These are phyloP conservation scores for Tolypocladium ovalisporum DNA, from an alignment of 2,329 filamentous ascomycete genomes.

Conservation along the genomic window DNA sequence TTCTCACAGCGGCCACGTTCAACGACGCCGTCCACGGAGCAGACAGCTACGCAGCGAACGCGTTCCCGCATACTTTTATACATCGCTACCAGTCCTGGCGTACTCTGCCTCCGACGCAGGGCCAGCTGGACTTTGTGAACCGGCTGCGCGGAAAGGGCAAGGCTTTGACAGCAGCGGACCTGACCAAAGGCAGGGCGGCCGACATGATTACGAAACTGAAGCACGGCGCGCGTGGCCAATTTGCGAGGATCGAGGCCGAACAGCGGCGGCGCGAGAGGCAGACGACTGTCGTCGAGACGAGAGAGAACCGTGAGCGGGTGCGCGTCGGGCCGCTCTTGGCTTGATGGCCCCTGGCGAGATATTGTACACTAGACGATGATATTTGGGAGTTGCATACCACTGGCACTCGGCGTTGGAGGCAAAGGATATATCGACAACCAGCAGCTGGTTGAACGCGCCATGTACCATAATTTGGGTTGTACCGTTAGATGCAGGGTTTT, in stretches of 20 bases:
- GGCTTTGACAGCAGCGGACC: conserved; percentile 38
- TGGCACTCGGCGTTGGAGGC: neutral
- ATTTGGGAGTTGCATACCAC: neutral
- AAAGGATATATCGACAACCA: neutral
- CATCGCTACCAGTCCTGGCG: conserved; percentile 60
- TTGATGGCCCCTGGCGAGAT: conserved; percentile 4
- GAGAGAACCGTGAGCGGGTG: conserved; percentile 38
- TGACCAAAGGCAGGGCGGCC: conserved; percentile 70
- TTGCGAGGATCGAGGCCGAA: conserved; percentile 37
- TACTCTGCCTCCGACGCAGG: conserved; percentile 47
- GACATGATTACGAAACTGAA: conserved; percentile 92
- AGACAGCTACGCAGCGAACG: conserved; percentile 64
- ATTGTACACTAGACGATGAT: neutral
- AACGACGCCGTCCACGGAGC: conserved; percentile 70
- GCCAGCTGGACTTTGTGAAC: conserved; percentile 61
- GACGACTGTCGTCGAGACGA: conserved; percentile 23
- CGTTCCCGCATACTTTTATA: conserved; percentile 60
- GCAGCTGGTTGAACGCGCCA: neutral
- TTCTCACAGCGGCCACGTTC: conserved; percentile 57
- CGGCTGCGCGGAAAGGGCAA: conserved; percentile 44
- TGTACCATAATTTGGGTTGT: neutral
- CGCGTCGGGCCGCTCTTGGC: conserved; percentile 40
- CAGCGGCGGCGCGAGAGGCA: conserved; percentile 37
- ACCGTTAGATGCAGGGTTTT: neutral
- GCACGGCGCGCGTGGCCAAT: conserved; percentile 64